Conservation (phyloP, 208 protist genomes). For the Wallacemonas sp. region DNA sequence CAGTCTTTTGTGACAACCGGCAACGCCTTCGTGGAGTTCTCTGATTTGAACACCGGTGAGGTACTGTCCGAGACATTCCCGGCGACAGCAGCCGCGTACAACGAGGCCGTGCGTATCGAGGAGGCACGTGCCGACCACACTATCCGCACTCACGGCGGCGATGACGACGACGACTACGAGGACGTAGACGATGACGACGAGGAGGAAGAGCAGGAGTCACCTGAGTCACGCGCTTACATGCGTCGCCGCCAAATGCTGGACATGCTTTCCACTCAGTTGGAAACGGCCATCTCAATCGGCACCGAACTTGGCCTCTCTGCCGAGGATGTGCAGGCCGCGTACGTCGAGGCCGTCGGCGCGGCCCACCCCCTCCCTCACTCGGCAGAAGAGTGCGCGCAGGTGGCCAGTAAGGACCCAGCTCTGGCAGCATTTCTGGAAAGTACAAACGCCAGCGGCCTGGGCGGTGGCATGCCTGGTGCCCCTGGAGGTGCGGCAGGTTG, state of each 20-base stretch:
- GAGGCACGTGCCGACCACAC: conserved; percentile 9
- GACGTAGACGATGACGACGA: conserved; percentile 24
- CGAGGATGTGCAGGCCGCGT: conserved; percentile 11
- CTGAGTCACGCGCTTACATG: conserved; percentile 2
- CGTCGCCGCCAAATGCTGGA: conserved; percentile 12
- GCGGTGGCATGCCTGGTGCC: not conserved
- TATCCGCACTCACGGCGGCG: not conserved
- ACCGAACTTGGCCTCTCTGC: conserved; percentile 9
- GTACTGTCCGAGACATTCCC: conserved; percentile 16
- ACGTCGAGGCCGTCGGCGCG: not conserved
- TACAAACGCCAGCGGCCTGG: not conserved
- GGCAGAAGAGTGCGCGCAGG: conserved; percentile 7
- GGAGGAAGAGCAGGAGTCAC: conserved; percentile 15
- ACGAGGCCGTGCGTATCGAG: conserved; percentile 27
- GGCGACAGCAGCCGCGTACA: conserved; percentile 23
- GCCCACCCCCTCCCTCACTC: conserved; percentile 2
- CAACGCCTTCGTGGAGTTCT: conserved; percentile 22
- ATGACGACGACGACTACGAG: conserved; percentile 18
- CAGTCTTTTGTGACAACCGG: conserved; percentile 19
- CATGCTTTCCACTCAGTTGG: conserved; percentile 21
- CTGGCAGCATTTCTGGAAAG: not conserved
- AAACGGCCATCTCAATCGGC: conserved; percentile 20
- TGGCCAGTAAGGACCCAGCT: conserved; percentile 5
- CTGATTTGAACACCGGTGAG: conserved; percentile 23
- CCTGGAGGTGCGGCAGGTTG: not conserved